Conservation (phyloP, 495 filamentous ascomycete genomes). For the Hyaloscypha hepaticicola region DNA sequence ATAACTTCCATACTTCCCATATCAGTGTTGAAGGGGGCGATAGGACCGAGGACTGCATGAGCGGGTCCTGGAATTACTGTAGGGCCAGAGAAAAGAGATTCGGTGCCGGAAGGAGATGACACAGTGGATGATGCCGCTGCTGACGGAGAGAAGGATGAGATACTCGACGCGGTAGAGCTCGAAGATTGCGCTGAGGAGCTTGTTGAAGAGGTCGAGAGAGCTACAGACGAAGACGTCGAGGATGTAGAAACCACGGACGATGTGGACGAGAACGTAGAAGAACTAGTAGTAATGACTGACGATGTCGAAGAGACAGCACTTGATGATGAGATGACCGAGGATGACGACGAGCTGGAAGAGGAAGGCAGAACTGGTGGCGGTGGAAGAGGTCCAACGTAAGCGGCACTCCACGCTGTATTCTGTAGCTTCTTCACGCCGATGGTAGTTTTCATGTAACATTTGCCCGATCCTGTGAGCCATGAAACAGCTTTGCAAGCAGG, state of each 20-base stretch:
- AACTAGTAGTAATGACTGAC: not conserved
- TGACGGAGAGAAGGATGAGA: not conserved
- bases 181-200: not conserved
- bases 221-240: not conserved
- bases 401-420: not conserved
- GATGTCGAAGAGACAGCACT: not conserved
- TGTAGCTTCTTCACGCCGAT: not conserved
- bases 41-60: not conserved
- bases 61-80: not conserved
- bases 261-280: not conserved
- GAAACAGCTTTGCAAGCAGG: conserved; percentile 3
- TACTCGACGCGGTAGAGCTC: not conserved
- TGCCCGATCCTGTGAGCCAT: not conserved
- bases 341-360: not conserved
- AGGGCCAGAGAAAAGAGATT: not conserved
- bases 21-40: conserved; percentile 1
- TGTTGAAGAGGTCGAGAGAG: not conserved
- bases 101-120: not conserved
- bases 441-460: conserved; percentile 1
- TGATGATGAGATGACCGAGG: not conserved
- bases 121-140: not conserved
- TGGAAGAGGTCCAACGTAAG: not conserved
- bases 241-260: not conserved
- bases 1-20: not conserved
- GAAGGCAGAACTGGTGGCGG: not conserved